These are phyloP conservation scores for Yamadazyma ubonensis DNA, from an alignment of 805 yeast species.

Conservation along the genomic window DNA sequence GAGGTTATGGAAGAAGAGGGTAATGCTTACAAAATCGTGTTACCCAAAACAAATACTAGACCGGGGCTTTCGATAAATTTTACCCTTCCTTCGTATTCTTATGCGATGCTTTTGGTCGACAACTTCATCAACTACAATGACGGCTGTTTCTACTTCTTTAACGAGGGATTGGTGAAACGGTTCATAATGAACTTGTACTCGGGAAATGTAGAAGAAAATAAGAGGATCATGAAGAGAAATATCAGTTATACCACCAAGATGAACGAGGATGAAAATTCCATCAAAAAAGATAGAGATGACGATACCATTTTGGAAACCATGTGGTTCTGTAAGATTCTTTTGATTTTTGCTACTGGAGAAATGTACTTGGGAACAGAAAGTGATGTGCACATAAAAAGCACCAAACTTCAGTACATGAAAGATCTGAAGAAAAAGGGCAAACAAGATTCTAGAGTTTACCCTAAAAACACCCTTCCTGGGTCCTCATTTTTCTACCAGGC, in stretches of 20 bases:
- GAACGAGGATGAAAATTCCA: slow-evolving; percentile 38
- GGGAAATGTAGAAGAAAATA: slow-evolving; percentile 41
- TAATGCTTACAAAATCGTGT: slow-evolving; percentile 67
- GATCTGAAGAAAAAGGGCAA: slow-evolving; percentile 16
- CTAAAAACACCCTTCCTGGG: slow-evolving; percentile 61
- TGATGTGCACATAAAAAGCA: slow-evolving; percentile 51
- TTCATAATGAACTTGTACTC: slow-evolving; percentile 64
- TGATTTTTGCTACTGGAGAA: slow-evolving; percentile 78
- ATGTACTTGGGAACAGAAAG: slow-evolving; percentile 80
- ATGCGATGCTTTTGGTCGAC: slow-evolving; percentile 72
- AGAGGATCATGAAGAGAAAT: slow-evolving; percentile 37
- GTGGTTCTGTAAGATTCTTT: slow-evolving; percentile 73
- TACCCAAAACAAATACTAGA: slow-evolving; percentile 65
- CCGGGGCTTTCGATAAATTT: slow-evolving; percentile 70
- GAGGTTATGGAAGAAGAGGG: slow-evolving; percentile 69
- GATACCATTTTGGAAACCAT: slow-evolving; percentile 70
- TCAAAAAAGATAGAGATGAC: slow-evolving; percentile 43
- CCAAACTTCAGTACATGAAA: slow-evolving; percentile 19
- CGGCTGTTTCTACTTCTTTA: slow-evolving; percentile 82
- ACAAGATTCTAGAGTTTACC: slow-evolving; percentile 16
- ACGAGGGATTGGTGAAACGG: slow-evolving; percentile 74
- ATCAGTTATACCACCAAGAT: slow-evolving; percentile 22
- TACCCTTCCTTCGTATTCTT: slow-evolving; percentile 71
- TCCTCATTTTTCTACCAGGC: slow-evolving; percentile 77
- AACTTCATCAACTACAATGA: slow-evolving; percentile 77